Evolutionary conservation across 2,329 filamentous ascomycete genomes (phyloP).

Genomic region (Penicillium sp.): DNA sequence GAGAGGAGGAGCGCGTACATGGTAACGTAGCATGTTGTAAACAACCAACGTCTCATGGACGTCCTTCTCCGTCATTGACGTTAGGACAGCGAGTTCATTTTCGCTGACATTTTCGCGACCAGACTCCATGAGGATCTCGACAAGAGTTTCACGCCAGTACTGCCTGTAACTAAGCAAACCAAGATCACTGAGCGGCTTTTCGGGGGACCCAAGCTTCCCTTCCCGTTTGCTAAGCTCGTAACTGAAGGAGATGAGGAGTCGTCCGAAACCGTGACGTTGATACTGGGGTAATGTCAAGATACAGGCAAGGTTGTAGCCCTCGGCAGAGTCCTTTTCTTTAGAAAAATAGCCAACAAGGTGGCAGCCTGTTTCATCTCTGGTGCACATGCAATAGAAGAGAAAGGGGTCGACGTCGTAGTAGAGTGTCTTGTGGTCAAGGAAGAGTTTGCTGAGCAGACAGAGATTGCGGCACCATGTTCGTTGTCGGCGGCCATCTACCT

Average conservation of each 20-base stretch:
- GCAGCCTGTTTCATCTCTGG: constrained; percentile 87
- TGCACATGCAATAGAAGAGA: constrained; percentile 95
- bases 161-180: constrained; percentile 93
- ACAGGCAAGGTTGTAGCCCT: constrained; percentile 97
- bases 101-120: constrained; percentile 74
- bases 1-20: constrained; percentile 51
- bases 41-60: constrained; percentile 94
- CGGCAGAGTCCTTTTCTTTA: constrained; percentile 96
- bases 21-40: constrained; percentile 92
- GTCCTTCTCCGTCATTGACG: constrained; percentile 97
- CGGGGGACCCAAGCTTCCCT: constrained; percentile 90
- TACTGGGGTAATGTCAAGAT: constrained; percentile 96
- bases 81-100: constrained; percentile 76
- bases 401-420: constrained; percentile 99
- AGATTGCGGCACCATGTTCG: constrained; percentile 99
- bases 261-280: constrained; percentile 91
- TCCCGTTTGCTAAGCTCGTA: constrained; percentile 97
- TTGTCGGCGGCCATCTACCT: constrained; percentile 95
- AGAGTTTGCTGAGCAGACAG: constrained; percentile 92
- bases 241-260: constrained; percentile 92
- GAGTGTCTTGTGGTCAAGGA: constrained; percentile 96
- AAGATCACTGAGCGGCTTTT: constrained; percentile 94
- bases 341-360: constrained; percentile 99
- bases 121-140: constrained; percentile 79
- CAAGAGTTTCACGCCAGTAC: constrained; percentile 95